Evolutionary conservation across 1,139 yeast genomes (phyloP).

Genomic region (Protomyces macrosporus): DNA sequence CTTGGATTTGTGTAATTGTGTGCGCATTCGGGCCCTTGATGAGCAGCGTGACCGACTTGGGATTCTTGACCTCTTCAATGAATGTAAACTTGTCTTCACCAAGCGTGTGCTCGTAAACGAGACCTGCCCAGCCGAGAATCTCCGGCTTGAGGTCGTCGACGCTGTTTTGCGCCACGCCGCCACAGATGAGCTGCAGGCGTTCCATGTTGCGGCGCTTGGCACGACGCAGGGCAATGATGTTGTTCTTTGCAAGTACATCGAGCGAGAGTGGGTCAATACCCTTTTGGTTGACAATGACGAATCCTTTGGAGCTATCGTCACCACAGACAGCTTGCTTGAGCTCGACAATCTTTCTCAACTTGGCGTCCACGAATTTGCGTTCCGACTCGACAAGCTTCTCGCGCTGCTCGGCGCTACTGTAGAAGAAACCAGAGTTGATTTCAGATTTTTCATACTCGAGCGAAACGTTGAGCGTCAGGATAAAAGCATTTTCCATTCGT

Average conservation of each 20-base stretch:
- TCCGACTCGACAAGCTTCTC: slow-evolving; percentile 92
- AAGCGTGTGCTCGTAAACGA: slow-evolving; percentile 83
- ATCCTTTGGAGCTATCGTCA: slow-evolving; percentile 64
- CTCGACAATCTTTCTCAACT: slow-evolving; percentile 83
- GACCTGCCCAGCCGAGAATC: slow-evolving; percentile 84
- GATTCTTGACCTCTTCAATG: slow-evolving; percentile 85
- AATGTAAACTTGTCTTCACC: slow-evolving; percentile 98
- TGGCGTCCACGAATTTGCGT: slow-evolving; percentile 90
- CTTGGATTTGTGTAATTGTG: slow-evolving; percentile 84
- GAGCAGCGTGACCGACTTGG: slow-evolving; percentile 83
- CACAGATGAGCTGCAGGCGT: slow-evolving; percentile 89
- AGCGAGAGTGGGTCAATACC: slow-evolving; percentile 98
- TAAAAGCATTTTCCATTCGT: slow-evolving; percentile 71
- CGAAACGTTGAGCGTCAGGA: slow-evolving; percentile 85
- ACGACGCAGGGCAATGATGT: slow-evolving; percentile 88
- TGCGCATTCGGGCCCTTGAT: slow-evolving; percentile 90
- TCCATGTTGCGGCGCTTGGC: slow-evolving; percentile 99
- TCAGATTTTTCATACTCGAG: slow-evolving; percentile 97
- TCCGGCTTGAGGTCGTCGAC: slow-evolving; percentile 87
- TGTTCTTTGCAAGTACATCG: slow-evolving; percentile 88
- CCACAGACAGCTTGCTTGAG: slow-evolving; percentile 89
- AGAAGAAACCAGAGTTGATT: slow-evolving; percentile 92
- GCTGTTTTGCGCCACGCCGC: slow-evolving; percentile 96
- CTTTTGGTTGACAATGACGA: slow-evolving; percentile 95
- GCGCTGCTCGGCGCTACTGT: slow-evolving; percentile 92